phyloP scores from a whole-genome alignment of 352 stramenopile species.

The Ochromonadaceae sp. region DNA sequence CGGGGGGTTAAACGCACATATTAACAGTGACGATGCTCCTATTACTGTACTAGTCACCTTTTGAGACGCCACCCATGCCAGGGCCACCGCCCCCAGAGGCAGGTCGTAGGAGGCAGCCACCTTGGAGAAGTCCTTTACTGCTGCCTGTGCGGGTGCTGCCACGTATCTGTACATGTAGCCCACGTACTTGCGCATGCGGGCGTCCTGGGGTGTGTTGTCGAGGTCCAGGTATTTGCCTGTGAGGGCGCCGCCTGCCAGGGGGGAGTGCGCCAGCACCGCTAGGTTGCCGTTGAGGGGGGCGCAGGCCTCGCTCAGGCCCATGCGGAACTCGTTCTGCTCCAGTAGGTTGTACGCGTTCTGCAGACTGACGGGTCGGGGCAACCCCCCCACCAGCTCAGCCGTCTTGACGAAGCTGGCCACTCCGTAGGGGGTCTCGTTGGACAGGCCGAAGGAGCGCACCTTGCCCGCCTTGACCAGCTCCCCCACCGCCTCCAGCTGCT shows the following conservation, averaged over 20 bases:
- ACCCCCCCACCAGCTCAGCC: not conserved
- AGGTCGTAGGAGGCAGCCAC: constrained; percentile 40
- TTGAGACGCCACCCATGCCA: constrained; percentile 43
- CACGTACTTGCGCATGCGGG: constrained; percentile 24
- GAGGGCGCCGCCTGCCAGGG: constrained; percentile 48
- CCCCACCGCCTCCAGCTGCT: constrained; percentile 46
- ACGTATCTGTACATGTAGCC: constrained; percentile 29
- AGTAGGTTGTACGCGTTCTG: constrained; percentile 59
- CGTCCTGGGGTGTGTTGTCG: constrained; percentile 4
- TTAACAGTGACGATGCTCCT: constrained; percentile 43
- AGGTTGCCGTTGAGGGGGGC: constrained; percentile 39
- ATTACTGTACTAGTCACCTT: constrained; percentile 49
- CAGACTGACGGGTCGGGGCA: constrained; percentile 41
- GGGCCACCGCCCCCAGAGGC: constrained; percentile 41
- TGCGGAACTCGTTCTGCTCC: constrained; percentile 48
- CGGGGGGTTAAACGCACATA: constrained; percentile 12
- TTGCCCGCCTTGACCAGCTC: constrained; percentile 50
- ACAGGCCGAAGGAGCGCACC: constrained; percentile 32
- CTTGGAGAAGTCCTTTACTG: constrained; percentile 38
- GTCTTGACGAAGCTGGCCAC: constrained; percentile 33
- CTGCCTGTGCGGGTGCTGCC: not conserved
- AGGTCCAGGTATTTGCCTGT: constrained; percentile 43
- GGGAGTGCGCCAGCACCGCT: constrained; percentile 50
- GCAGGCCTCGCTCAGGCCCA: constrained; percentile 47
- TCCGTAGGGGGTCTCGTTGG: constrained; percentile 53